A percentile compares a stretch with the other conserved stretches of the same genome.
Conservation (phyloP, 2,329 filamentous ascomycete species). For the Metarhizium guizhouense region DNA sequence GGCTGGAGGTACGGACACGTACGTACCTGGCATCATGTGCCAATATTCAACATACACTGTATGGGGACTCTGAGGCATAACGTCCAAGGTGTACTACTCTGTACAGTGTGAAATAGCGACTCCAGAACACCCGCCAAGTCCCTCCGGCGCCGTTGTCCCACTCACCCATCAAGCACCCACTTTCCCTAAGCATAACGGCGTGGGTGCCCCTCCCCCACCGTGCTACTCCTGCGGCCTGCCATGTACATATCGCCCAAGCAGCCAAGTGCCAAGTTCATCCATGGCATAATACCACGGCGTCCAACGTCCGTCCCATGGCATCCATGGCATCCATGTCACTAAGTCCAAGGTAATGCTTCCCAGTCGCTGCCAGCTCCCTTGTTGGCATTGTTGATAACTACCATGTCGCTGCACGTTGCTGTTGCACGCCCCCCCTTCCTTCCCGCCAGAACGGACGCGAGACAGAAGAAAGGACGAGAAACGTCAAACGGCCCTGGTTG, state of each 20-base stretch:
- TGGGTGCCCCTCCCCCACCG: conserved; percentile 1
- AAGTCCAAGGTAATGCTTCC: background rate
- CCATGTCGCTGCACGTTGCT: background rate
- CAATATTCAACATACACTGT: too few relatives aligned
- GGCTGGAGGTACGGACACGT: too few relatives aligned
- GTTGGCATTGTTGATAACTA: background rate
- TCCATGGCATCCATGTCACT: conserved; percentile 1
- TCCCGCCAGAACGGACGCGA: background rate
- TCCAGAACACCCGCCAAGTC: background rate
- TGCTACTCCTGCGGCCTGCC: background rate
- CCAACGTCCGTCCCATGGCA: background rate
- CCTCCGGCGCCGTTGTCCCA: background rate
- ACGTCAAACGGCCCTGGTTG: background rate
- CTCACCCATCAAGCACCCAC: background rate
- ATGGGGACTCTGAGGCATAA: background rate
- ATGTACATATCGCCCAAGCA: background rate
- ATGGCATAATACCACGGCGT: background rate
- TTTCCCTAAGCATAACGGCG: conserved; percentile 4
- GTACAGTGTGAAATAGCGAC: background rate
- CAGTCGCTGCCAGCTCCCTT: background rate
- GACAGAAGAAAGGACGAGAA: background rate
- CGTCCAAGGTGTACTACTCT: too few relatives aligned
- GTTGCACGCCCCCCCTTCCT: background rate
- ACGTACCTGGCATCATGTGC: background rate
- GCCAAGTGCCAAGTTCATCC: background rate